Base-by-base conservation (phyloP, 2,329 filamentous ascomycete genomes). In the Stagonosporopsis rhizophila region DNA sequence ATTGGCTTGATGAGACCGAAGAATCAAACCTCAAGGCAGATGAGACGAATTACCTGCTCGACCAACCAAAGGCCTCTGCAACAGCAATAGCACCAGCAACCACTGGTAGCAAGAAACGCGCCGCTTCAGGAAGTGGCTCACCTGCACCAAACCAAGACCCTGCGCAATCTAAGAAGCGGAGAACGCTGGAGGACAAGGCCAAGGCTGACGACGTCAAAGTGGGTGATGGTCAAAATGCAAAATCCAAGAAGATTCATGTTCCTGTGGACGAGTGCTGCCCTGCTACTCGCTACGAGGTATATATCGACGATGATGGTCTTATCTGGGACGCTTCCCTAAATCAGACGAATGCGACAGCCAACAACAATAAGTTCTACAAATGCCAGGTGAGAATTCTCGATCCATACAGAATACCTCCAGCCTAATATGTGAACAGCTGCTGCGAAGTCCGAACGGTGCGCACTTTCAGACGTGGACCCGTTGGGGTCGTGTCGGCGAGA, bases 341-440 rank as follows among this genome's bases (percentile, higher is more conserved):
- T 64, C 89, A 93, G 71, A 89, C 91, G 11, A 90, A 92, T 63
- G 80, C 89, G 0, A 77, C 80, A 0, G 76, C 82, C 42, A 95
- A 94, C 70, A 89, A 90, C 75, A 94, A 95, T 75, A 95, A 95
- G 64, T 94, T 93, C 73, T 94, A 93, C 69, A 85, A 86, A 25
- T 73, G 92, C 25, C 90, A 94, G 79, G 79, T 90, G 17, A 34
- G 56, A 40, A 19, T 25, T 17, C 3, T 17, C 3, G 17, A 34
- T 12, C 15, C 9, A 17, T 9, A 2, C 8, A n/a, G 7, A 27
- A 6, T 11, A 32, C 3, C 22, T 4, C 15, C 22, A 2, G n/a
- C 11, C 41, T 59, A 20, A 58, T 19, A 46, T 22, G 11, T 3
- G 14, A 32, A 23, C 22, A 75, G 77, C 17, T 76, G 78, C 34